phyloP scores from a whole-genome alignment of 1,139 yeast genomes.

The Saccharomyces hybrid region DNA sequence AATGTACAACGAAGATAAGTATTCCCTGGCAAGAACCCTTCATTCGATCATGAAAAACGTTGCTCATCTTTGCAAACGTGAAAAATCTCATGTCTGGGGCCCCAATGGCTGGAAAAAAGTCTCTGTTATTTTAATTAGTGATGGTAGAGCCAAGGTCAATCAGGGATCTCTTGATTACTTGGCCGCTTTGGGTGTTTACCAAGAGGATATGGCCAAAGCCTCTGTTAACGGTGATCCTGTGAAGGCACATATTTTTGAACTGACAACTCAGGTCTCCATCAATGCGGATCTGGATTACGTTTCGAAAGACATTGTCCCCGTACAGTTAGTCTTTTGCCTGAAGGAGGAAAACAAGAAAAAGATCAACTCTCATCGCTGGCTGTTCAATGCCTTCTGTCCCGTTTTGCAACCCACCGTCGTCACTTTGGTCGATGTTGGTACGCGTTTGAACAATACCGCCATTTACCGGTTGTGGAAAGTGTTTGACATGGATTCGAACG shows the following conservation, averaged over 20 bases:
- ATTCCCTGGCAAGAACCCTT: constrained; percentile 80
- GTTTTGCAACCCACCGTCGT: constrained; percentile 81
- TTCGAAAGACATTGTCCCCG: constrained; percentile 80
- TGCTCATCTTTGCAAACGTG: constrained; percentile 75
- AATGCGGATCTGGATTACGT: constrained; percentile 80
- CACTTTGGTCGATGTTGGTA: constrained; percentile 82
- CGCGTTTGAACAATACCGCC: constrained; percentile 77
- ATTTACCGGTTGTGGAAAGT: constrained; percentile 94
- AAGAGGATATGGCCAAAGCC: constrained; percentile 92
- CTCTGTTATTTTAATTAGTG: constrained; percentile 82
- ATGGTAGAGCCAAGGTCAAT: constrained; percentile 82
- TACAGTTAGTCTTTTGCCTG: constrained; percentile 81
- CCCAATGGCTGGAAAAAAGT: constrained; percentile 92
- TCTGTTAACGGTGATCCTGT: constrained; percentile 85
- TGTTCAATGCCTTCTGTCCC: constrained; percentile 88
- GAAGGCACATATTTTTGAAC: constrained; percentile 86
- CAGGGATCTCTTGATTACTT: constrained; percentile 76
- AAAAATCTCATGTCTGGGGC: constrained; percentile 84
- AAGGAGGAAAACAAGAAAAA: constrained; percentile 85
- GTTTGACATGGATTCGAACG: constrained; percentile 88
- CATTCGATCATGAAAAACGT: constrained; percentile 90
- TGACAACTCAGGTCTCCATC: constrained; percentile 81
- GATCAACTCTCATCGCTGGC: constrained; percentile 92
- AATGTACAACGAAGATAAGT: constrained; percentile 93
- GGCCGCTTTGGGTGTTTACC: constrained; percentile 92